Evolutionary conservation across 352 stramenopile species (phyloP), one percentile per base, ranked within the genome.

Genomic region (Thalassiosira delicatula): DNA sequence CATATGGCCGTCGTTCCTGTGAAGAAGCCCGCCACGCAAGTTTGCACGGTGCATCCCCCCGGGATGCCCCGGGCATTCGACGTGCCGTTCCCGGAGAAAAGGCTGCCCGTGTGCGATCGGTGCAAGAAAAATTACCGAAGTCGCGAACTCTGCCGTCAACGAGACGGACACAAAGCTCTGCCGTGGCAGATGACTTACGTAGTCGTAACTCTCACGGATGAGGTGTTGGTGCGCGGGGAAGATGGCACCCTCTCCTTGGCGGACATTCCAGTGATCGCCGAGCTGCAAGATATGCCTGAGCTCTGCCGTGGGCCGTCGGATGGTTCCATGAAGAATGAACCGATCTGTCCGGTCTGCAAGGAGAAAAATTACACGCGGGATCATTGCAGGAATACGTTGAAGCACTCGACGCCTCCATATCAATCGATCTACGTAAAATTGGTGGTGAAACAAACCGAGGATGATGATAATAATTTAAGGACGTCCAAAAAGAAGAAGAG

Each of bases 91-190:
- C 85, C 85, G 29, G 81, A 90, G 62, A 84, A 76, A 25, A 77
- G 83, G 37, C 69, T 93, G 17, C 70, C 89, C 9, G 89, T 93
- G 1, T 93, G 89, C 56, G 78, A 87, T 54, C 85, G 83, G 29
- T 93, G 89, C 70, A 93, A 93, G 70, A 93, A 93, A 73, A 93
- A 93, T 77, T 93, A 89, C 66, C 90, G 91, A 60, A 93, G 87
- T 56, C 71, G 86, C 21, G 89, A 93, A 51, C 86, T 91, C 33
- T 93, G 89, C 72, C 70, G 89, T 29, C 83, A 90, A n/a, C 75
- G 89, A 2, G 90, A 93, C 66, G 63, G 54, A 19, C 89, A 93
- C 57, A 90, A 83, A 32, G 72, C 73, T 32, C 49, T 86, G 29
- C 87, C 89, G 29, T 93, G 89, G 89, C 86, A 86, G 29, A 87